Base-by-base conservation (phyloP, 2,329 filamentous ascomycete species). In the Bipolaris oryzae region DNA sequence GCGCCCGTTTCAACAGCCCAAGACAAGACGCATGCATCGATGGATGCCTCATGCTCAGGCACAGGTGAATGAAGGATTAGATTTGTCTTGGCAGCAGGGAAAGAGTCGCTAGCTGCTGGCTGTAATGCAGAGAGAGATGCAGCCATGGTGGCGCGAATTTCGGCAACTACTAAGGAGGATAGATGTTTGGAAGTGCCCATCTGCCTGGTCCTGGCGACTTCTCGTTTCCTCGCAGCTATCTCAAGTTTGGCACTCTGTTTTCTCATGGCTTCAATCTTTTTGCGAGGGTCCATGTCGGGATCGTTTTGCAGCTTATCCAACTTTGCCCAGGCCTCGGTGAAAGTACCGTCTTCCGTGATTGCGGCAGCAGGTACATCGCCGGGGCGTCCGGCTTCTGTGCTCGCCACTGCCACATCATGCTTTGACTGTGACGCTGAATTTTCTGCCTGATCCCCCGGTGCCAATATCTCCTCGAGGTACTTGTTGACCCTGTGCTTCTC, bases 21-120 rank as follows among this genome's bases (percentile, higher is more conserved):
- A 48, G 85, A 82, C 57, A 85, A 81, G 1, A 93, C 84, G n/a
- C 90, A 78, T 3, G 78, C 75, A 60, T 88, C 82, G 34, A 91
- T 75, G 59, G 84, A 81, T 44, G 74, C 72, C 53, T 81, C 84
- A 37, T 80, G 83, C 44, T 84, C 82, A 39, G 83, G 79, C 23
- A 81, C 80, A 1, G 86, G 85, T 60, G 86, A 87, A 54, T 86
- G 82, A 11, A 89, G 75, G 5, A 85, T 78, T 16, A 87, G 74
- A 61, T 88, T 83, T 3, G 84, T 82, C 61, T 85, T 85, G 28
- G 76, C 72, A 21, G 78, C 76, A 2, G 81, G 76, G 44, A 82
- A 81, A n/a, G 76, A 65, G 71, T 78, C 48, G 76, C 78, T 53
- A 78, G 70, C 57, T 64, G 77, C 57, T 4, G 73, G 66, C 41